phyloP scores from a whole-genome alignment of 306 rosid species.

The Prunus salicina region DNA sequence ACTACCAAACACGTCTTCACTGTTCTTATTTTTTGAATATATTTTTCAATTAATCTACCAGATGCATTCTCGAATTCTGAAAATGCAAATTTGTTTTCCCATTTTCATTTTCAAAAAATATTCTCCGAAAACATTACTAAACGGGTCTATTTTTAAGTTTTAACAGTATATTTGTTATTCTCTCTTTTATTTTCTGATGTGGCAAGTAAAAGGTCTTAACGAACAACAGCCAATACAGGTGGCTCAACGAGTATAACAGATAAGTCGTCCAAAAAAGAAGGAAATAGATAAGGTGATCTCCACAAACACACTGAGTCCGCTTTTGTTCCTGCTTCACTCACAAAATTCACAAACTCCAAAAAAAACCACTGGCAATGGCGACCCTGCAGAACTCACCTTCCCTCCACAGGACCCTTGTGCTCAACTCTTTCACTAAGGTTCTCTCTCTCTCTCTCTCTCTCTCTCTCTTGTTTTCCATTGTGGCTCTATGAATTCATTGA shows the following conservation, averaged over 20 bases:
- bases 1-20: fast-evolving
- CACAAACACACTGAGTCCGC: background rate
- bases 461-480: background rate
- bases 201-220: slow-evolving; percentile 6
- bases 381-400: slow-evolving; percentile 67
- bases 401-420: slow-evolving; percentile 51
- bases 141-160: background rate
- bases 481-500: background rate
- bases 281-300: slow-evolving; percentile 36
- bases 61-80: too few relatives aligned
- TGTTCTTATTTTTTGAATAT: too few relatives aligned
- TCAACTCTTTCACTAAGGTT: slow-evolving; percentile 71
- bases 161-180: background rate
- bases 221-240: slow-evolving; percentile 12
- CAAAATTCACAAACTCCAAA: background rate
- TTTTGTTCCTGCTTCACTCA: slow-evolving; percentile 15
- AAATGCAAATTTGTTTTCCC: too few relatives aligned
- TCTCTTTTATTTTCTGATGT: background rate
- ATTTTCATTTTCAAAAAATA: background rate
- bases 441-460: background rate
- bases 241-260: slow-evolving; percentile 18
- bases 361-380: slow-evolving; percentile 48
- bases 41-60: too few relatives aligned
- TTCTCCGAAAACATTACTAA: background rate
- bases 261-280: slow-evolving; percentile 14